These are phyloP conservation scores for Cnidoscolus chayamansa DNA, from an alignment of 441 rosid genomes.

Conservation along the genomic window DNA sequence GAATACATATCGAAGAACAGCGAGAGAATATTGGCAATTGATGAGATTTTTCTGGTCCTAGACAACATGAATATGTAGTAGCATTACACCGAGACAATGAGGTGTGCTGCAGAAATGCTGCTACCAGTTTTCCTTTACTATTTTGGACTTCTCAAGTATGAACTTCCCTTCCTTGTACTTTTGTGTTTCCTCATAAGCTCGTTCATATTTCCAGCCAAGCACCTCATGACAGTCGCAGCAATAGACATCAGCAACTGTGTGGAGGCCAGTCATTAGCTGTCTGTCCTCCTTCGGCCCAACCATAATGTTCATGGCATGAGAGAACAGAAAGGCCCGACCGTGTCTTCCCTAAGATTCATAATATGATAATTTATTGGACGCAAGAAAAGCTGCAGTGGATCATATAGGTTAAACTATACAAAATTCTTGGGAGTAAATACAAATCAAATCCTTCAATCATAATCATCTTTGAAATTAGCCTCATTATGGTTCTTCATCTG, in stretches of 20 bases:
- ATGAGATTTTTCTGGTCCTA: conserved; percentile 14
- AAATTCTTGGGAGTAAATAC: neutral
- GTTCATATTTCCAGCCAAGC: conserved; percentile 71
- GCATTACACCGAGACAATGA: conserved; percentile 17
- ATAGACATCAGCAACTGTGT: conserved; percentile 59
- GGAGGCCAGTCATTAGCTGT: conserved; percentile 62
- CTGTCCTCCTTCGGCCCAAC: conserved; percentile 61
- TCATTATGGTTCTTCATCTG: neutral
- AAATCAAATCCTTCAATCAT: conserved; percentile 1
- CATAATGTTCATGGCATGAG: conserved; percentile 55
- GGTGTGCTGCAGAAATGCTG: conserved; percentile 19
- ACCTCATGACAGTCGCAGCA: conserved; percentile 56
- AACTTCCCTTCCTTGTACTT: conserved; percentile 72
- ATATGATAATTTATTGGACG: neutral
- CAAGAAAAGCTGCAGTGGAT: neutral
- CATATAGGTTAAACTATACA: neutral
- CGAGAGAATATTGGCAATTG: conserved; percentile 25
- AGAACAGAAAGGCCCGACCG: conserved; percentile 63
- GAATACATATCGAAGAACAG: conserved; percentile 21
- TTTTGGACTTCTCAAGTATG: conserved; percentile 63
- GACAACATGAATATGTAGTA: conserved; percentile 9
- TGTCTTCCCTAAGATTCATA: conserved; percentile 50
- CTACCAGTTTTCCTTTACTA: conserved; percentile 55
- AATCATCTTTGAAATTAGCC: neutral
- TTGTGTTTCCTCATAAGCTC: conserved; percentile 61